Base-by-base conservation (phyloP, 306 rosid genomes). In the Cicer yamashitae region DNA sequence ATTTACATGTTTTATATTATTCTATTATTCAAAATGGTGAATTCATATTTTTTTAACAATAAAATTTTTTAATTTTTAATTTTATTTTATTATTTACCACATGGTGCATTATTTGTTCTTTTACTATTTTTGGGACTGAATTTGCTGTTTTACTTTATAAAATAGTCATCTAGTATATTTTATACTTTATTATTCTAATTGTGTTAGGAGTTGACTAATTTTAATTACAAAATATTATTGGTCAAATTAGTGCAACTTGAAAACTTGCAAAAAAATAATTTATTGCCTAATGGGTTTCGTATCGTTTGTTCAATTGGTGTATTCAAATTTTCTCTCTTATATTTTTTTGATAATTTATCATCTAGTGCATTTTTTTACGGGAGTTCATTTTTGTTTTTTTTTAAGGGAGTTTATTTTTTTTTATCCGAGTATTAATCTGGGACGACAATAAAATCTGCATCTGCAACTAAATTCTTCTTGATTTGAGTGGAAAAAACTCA, bases 381-480 rank as follows among this genome's bases (percentile, higher is more conserved):
- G 25, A 22, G 25, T 22, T 2, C 3, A 1, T 22, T 22, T 22
- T 22, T 22, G 25, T 22, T 22, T 22, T 18, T 22, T 22, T 22
- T 0, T 0, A 2, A 22, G 25, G 25, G 25, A 1, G 25, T 22
- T 2, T 0, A 1, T 1, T 22, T 22, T 22, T 22, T 22, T 22
- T 22, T 0, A 22, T 22, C 2, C 3, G 3, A 22, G 2, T 22
- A 22, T 22, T 22, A 22, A 22, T 22, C 2, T 1, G 25, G 25
- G 2, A 22, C 25, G 2, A 22, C 2, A 22, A 22, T 22, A 22
- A 22, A 22, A 22, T 22, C 2, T 22, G 0, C 25, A 22, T 22
- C 3, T 2, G 3, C 25, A 22, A 2, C 0, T 0, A 22, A 22
- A 22, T 22, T 0, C 2, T 0, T 22, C 3, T 1, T 22, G 2